Evolutionary conservation across 2,329 filamentous ascomycete genomes (phyloP), one percentile per base, ranked within the genome.

Genomic region (Aspergillus jensenii): DNA sequence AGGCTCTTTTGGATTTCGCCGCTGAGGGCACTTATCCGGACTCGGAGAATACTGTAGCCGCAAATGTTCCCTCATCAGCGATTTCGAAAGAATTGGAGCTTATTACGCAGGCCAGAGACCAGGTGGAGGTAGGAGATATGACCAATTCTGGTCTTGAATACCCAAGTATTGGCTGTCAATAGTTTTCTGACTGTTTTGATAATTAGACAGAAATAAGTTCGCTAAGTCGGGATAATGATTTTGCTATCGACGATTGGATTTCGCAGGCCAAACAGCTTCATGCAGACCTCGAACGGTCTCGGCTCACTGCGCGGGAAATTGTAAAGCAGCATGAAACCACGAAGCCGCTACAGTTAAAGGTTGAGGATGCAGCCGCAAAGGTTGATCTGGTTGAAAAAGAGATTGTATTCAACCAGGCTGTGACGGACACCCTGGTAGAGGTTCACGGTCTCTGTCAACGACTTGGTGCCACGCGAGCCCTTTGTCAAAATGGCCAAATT

Each of bases 201-300:
- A 39, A 33, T 47, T 66, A 90, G 87, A 76, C 82, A 59, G 87
- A 96, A 67, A 89, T 98, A 58, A 88, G 87, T 63, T 74, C 79
- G 21, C 85, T 95, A 61, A 96, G 93, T 74, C 84, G 87, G 69
- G 87, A 91, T 64, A 89, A 87, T 17, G 89, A 88, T 56, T 84
- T 87, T 40, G 89, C 96, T 68, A 89, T 96, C 51, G 89, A 91
- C 69, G 84, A 87, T 52, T 98, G 93, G 93, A 90, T 96, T 56
- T 78, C 82, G 52, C 91, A 95, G 73, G 91, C 93, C 48, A 91
- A 91, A 74, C 86, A 88, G 52, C 84, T 97, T 7, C 91, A 96
- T 72, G 84, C 88, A 61, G 93, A 97, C 70, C 93, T 97, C 63
- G 86, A 90, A 67, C 84, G 86, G 47, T 93, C 91, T 23, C 88